Base-by-base conservation (phyloP, 2,329 filamentous ascomycete genomes). In the Rhynchosporium agropyri region DNA sequence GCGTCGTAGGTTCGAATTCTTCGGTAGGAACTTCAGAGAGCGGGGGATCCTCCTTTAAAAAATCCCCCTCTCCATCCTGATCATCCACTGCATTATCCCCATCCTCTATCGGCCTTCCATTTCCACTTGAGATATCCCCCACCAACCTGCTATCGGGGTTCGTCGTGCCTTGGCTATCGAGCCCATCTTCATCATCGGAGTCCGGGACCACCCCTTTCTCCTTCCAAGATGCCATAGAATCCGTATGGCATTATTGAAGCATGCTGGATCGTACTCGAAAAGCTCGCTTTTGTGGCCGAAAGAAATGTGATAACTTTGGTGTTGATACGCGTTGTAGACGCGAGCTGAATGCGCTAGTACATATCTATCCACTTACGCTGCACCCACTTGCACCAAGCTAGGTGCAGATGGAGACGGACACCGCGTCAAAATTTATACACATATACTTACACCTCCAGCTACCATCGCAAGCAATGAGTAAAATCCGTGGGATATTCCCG, bases 181-280 rank as follows among this genome's bases (percentile, higher is more conserved):
- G 55, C 50, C 66, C 64, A 49, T 74, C 72, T 63, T 75, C 74
- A 45, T 76, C 73, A 46, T 75, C 74, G n/a, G 74, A 75, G 63
- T 76, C 74, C 43, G 72, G 73, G 26, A 76, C 74, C 54, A 70
- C 70, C 59, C 73, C 73, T 69, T 66, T 72, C 67, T 74, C 71
- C 68, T 75, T 76, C 74, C 74, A 76, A 66, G 65, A 66, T 65
- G 73, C 70, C 73, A 75, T 75, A 36, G 49, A 50, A 58, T 26
- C 61, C 50, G 20, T 60, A 53, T 67, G 59, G 63, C 71, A 73
- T 72, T 60, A 58, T 71, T 61, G 51, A 56, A 43, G 3, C 58
- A 60, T 60, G 12, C 31, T 10, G 29, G 15, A 12, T 28, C 28
- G 31, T 20, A n/a, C 20, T 29, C 36, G 33, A 40, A 40, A 5